Evolutionary conservation across 1,284 basidiomycete species (phyloP).

Genomic region (Sanghuangporus weigelae): DNA sequence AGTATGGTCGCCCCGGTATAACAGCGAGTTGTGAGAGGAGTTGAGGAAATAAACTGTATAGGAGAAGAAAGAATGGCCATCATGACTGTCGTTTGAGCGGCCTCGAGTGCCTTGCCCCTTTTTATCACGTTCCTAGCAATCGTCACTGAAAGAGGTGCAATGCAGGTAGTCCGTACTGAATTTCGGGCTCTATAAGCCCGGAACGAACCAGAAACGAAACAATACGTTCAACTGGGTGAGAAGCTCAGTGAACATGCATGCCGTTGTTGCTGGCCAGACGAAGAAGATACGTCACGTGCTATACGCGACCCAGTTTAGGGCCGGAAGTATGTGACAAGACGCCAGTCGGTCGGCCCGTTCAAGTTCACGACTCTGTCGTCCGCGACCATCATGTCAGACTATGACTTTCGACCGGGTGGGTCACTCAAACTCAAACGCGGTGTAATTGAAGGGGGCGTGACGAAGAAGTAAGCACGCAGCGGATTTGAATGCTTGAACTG

Average conservation of each 20-base stretch:
- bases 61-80: constrained; percentile 77
- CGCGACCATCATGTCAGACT: constrained; percentile 61
- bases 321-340: not conserved
- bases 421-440: constrained; percentile 84
- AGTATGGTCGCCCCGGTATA: constrained; percentile 68
- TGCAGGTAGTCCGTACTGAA: not conserved
- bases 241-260: too few relatives aligned
- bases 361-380: not conserved
- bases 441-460: constrained; percentile 64
- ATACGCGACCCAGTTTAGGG: not conserved
- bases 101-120: not conserved
- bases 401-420: constrained; percentile 82
- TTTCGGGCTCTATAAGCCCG: not conserved
- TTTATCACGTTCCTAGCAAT: not conserved
- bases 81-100: constrained; percentile 7
- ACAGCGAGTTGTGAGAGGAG: constrained; percentile 75
- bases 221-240: not conserved
- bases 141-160: not conserved
- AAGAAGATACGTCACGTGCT: not conserved
- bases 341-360: not conserved
- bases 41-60: constrained; percentile 57
- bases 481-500: not conserved
- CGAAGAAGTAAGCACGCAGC: constrained; percentile 67
- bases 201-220: not conserved
- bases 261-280: too few relatives aligned